Evolutionary conservation across 2,329 filamentous ascomycete species (phyloP).

Genomic region (Trichoderma sp.): DNA sequence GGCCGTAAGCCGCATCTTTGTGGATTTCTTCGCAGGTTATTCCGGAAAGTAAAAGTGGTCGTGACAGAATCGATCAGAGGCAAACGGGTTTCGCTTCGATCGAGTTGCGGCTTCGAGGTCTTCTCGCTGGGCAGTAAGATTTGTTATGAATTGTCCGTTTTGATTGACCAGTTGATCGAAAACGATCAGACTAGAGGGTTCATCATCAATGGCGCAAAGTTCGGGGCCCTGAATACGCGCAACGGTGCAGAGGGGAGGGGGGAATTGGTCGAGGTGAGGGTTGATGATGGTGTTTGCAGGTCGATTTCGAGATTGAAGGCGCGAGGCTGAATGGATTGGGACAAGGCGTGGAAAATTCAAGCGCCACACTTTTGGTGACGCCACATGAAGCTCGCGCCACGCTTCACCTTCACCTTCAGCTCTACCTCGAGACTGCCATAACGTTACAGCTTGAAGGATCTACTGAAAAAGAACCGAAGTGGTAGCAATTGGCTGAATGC

Average conservation of each 20-base stretch:
- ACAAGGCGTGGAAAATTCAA: constrained; percentile 41
- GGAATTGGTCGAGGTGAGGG: background rate
- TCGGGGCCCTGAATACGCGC: background rate
- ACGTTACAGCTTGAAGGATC: background rate
- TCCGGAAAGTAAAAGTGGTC: background rate
- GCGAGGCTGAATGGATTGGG: constrained; percentile 38
- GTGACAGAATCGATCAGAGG: too few relatives aligned
- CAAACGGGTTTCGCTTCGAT: too few relatives aligned
- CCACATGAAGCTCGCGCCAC: constrained; percentile 1
- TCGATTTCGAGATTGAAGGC: background rate
- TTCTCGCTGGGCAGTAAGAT: background rate
- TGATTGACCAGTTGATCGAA: too few relatives aligned
- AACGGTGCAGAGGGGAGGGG: background rate
- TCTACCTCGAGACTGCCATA: too few relatives aligned
- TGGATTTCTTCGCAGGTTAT: background rate
- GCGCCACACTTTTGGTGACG: constrained; percentile 8
- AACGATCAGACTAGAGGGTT: background rate
- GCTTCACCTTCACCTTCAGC: background rate
- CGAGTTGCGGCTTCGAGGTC: background rate
- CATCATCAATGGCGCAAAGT: background rate
- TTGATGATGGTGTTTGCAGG: constrained; percentile 18
- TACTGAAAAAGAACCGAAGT: background rate
- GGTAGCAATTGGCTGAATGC: too few relatives aligned
- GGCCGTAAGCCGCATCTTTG: constrained; percentile 86
- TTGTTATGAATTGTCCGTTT: background rate